Percentiles rank a stretch among this genome's conserved stretches.
These are phyloP conservation scores for Calocybe gambosa DNA, from an alignment of 1,284 basidiomycete species.

Conservation along the genomic window DNA sequence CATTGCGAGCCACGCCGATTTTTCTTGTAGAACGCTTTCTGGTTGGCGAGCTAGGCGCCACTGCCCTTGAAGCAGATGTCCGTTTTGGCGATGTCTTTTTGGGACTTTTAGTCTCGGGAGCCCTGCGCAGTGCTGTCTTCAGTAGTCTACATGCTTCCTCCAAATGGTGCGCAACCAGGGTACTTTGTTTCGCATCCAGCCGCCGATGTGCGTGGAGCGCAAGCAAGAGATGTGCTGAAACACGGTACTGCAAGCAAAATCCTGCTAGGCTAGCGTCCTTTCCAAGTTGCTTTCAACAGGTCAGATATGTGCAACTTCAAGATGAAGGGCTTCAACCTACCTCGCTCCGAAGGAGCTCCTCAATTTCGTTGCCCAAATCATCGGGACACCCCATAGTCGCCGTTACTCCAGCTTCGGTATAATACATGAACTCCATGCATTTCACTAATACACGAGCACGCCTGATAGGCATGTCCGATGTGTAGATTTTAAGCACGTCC, in stretches of 20 bases:
- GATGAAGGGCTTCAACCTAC: slow-evolving; percentile 25
- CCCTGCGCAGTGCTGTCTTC: slow-evolving; percentile 26
- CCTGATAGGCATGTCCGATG: slow-evolving; percentile 43
- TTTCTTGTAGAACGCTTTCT: slow-evolving; percentile 15
- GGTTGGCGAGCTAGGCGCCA: slow-evolving; percentile 6
- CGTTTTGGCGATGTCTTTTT: slow-evolving; percentile 20
- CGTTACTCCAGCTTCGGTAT: slow-evolving; percentile 25
- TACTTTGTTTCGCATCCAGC: slow-evolving; percentile 33
- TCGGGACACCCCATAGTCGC: slow-evolving; percentile 23
- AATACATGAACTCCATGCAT: slow-evolving; percentile 49
- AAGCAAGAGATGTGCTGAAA: slow-evolving; percentile 54
- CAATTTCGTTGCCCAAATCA: slow-evolving; percentile 36
- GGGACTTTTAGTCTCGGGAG: slow-evolving; percentile 15
- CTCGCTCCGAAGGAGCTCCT: slow-evolving; percentile 32
- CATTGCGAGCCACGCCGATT: slow-evolving; percentile 16
- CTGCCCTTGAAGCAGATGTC: slow-evolving; percentile 12
- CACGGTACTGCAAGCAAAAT: slow-evolving; percentile 42
- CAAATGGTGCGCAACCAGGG: slow-evolving; percentile 37
- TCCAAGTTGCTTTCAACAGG: slow-evolving; percentile 29
- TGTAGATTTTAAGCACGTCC: slow-evolving; percentile 47
- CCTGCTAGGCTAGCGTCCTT: slow-evolving; percentile 32
- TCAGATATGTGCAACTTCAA: slow-evolving; percentile 2
- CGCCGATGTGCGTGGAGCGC: slow-evolving; percentile 57
- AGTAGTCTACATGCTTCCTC: slow-evolving; percentile 48
- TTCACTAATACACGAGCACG: slow-evolving; percentile 47